Base-by-base conservation (phyloP, 1,284 basidiomycete species). In the Apiotrichum brassicae region DNA sequence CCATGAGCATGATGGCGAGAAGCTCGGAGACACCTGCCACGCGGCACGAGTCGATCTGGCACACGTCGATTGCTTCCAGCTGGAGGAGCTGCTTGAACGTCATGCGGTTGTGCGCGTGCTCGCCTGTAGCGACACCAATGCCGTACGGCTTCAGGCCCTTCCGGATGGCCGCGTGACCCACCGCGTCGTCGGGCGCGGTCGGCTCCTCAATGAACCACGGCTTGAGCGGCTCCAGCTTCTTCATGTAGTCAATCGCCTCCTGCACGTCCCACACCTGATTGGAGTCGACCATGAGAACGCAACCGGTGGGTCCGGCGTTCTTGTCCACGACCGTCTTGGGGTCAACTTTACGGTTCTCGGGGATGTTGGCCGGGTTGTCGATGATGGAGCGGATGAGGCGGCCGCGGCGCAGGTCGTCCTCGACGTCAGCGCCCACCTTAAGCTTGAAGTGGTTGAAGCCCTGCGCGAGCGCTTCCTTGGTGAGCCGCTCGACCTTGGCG, bases 151-250 rank as follows among this genome's bases (percentile, higher is more conserved):
- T 85, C 53, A 94, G 78, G 3, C 68, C 74, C 53, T 73, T 74
- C 48, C 77, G 72, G 56, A 79, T 78, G 4, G 68, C 66, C n/a
- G 77, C 76, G 60, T 78, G 77, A 19, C 77, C 86, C 56, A 76
- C 66, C 64, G 71, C 56, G 81, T 94, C 91, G 65, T 94, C 91
- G 2, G 87, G 91, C 1, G 91, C 90, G 1, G 91, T 94, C 0
- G 91, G 91, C 70, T 94, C 91, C 68, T 95, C 91, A 62, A 94
- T 94, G 76, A 93, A 95, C 93, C 92, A 97, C n/a, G 92, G 92
- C 65, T 85, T 87, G 71, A 93, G 82, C 50, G 82, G 81, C 61
- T 81, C 79, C 32, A 97, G 78, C 56, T 82, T 78, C 65, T 83
- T 83, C 60, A 94, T 87, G 72, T 93, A 95, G 47, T 93, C 87